Percentiles rank a stretch among this genome's conserved stretches.
These are phyloP conservation scores for Aurantiochytrium sp. DNA, from an alignment of 108 stramenopile genomes.

Conservation along the genomic window DNA sequence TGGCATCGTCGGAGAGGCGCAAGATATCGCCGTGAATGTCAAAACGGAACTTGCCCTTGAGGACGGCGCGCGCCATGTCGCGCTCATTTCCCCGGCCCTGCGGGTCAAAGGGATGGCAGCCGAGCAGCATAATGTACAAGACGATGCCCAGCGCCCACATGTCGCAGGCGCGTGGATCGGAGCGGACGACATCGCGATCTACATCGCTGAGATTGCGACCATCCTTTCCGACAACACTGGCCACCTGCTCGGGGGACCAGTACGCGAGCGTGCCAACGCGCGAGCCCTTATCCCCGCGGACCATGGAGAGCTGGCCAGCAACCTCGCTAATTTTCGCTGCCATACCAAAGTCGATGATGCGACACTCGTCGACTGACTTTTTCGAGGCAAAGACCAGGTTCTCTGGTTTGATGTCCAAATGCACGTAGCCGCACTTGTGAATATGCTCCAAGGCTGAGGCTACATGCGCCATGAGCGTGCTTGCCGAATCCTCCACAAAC, in stretches of 20 bases:
- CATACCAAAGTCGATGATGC: conserved; percentile 12
- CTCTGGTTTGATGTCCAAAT: conserved; percentile 23
- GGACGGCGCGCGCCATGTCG: background rate
- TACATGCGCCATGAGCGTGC: background rate
- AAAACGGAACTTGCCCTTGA: conserved; percentile 5
- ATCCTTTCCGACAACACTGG: conserved; percentile 11
- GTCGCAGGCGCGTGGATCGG: conserved; percentile 6
- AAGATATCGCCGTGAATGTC: background rate
- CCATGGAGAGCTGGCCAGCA: background rate
- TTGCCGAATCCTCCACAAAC: background rate
- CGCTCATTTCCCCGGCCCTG: conserved; percentile 33
- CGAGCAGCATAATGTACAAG: conserved; percentile 72
- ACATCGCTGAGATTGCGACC: conserved; percentile 7
- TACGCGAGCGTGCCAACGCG: conserved; percentile 63
- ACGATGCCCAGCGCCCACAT: conserved; percentile 60
- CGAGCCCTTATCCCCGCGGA: conserved; percentile 5
- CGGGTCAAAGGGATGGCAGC: conserved; percentile 69
- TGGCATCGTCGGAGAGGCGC: background rate
- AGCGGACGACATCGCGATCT: background rate
- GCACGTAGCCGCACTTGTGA: background rate
- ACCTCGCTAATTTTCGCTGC: background rate
- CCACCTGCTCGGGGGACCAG: conserved; percentile 64
- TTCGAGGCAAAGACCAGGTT: conserved; percentile 7
- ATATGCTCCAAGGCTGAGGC: background rate
- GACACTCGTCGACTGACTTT: background rate